Conservation (phyloP, 495 filamentous ascomycete species). For the Platismatia glauca region DNA sequence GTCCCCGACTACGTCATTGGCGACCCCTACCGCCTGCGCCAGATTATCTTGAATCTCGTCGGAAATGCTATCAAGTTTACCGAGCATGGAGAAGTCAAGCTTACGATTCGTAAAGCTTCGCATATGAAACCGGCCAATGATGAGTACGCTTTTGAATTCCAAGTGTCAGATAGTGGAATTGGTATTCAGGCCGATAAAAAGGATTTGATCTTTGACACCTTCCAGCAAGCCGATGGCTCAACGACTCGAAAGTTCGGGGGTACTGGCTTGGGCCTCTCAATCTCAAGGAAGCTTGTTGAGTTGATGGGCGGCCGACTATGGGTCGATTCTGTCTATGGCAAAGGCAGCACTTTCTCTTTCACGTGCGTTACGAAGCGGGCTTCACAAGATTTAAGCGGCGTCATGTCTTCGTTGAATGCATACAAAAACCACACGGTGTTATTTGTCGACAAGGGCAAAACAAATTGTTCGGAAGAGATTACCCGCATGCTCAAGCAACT, state of each 20-base stretch:
- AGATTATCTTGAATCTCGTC: slow-evolving; percentile 68
- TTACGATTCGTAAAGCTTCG: slow-evolving; percentile 70
- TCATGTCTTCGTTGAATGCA: slow-evolving; percentile 74
- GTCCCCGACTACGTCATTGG: slow-evolving; percentile 95
- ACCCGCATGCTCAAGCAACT: slow-evolving; percentile 70
- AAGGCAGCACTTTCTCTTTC: slow-evolving; percentile 94
- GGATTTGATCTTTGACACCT: slow-evolving; percentile 97
- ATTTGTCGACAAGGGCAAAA: slow-evolving; percentile 91
- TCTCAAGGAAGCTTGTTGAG: slow-evolving; percentile 90
- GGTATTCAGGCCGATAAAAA: slow-evolving; percentile 95
- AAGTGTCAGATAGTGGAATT: slow-evolving; percentile 94
- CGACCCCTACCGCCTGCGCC: slow-evolving; percentile 91
- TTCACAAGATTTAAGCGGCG: slow-evolving; percentile 67
- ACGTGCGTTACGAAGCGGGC: slow-evolving; percentile 89
- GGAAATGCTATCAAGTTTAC: slow-evolving; percentile 80
- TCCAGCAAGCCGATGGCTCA: slow-evolving; percentile 97
- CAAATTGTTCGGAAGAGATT: slow-evolving; percentile 64
- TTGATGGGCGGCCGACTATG: slow-evolving; percentile 97
- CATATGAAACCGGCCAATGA: slow-evolving; percentile 36
- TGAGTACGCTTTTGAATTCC: slow-evolving; percentile 93
- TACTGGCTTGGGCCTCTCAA: slow-evolving; percentile 90
- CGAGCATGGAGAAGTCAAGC: slow-evolving; percentile 91
- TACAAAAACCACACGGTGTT: slow-evolving; percentile 85
- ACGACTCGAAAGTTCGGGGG: slow-evolving; percentile 96
- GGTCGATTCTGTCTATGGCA: slow-evolving; percentile 89